Evolutionary conservation across 352 stramenopile species (phyloP).

Genomic region (Pythium periplocum): DNA sequence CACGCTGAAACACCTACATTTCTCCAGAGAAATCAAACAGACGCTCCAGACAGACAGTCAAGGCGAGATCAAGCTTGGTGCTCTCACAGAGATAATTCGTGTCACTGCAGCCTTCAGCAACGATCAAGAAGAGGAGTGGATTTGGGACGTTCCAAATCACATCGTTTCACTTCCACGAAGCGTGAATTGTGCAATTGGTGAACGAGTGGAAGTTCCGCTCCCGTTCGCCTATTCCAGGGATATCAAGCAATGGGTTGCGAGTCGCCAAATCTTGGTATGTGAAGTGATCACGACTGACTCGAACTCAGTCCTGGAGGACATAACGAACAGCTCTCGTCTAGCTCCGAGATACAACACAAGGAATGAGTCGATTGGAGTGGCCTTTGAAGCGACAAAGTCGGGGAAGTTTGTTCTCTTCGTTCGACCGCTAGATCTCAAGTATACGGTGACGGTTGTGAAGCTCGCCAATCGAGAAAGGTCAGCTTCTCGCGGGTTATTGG

Average conservation of each 20-base stretch:
- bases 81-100: constrained; percentile 17
- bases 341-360: constrained; percentile 17
- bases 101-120: constrained; percentile 15
- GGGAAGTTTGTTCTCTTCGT: constrained; percentile 30
- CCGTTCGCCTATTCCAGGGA: constrained; percentile 22
- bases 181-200: constrained; percentile 24
- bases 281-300: constrained; percentile 13
- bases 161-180: constrained; percentile 9
- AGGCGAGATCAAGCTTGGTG: constrained; percentile 36
- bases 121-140: constrained; percentile 12
- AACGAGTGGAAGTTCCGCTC: constrained; percentile 30
- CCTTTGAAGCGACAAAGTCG: neutral
- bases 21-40: constrained; percentile 8
- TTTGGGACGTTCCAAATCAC: constrained; percentile 42
- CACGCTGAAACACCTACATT: constrained; percentile 24
- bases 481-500: constrained; percentile 2
- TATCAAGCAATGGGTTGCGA: constrained; percentile 26
- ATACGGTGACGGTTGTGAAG: constrained; percentile 23
- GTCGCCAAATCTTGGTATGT: constrained; percentile 20
- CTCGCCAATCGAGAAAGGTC: neutral
- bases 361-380: constrained; percentile 10
- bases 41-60: constrained; percentile 23
- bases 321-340: constrained; percentile 9
- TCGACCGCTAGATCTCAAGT: constrained; percentile 28
- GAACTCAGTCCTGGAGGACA: constrained; percentile 19